Evolutionary conservation across 805 yeast species (phyloP).

Genomic region (Lachancea sp.): DNA sequence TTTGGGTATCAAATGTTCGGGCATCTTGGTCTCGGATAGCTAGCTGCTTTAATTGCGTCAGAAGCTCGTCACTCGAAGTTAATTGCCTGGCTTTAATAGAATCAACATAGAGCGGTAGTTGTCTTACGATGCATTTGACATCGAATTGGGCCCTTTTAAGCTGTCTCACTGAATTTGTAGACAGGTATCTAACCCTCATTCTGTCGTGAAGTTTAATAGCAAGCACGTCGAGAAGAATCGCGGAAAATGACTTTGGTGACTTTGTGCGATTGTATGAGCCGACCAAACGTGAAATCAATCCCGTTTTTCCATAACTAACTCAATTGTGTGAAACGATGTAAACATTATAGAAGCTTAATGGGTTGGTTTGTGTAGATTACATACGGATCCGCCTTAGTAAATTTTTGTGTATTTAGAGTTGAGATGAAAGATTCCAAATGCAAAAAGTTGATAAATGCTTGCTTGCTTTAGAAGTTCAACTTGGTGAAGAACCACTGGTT

Average conservation of each 20-base stretch:
- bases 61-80: constrained; percentile 16
- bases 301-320: neutral
- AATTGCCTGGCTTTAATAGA: constrained; percentile 30
- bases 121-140: constrained; percentile 20
- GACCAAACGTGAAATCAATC: too few relatives aligned
- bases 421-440: constrained; percentile 8
- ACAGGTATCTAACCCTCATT: constrained; percentile 11
- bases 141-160: constrained; percentile 28
- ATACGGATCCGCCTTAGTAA: constrained; percentile 8
- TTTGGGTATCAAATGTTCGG: constrained; percentile 15
- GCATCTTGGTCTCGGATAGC: constrained; percentile 24
- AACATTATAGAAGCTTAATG: constrained; percentile 2
- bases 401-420: constrained; percentile 2
- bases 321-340: neutral
- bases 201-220: neutral
- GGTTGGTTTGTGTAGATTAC: constrained; percentile 9
- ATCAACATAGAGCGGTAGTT: constrained; percentile 16
- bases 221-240: too few relatives aligned
- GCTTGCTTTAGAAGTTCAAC: constrained; percentile 62
- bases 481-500: constrained; percentile 99
- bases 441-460: constrained; percentile 22
- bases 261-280: too few relatives aligned
- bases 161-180: constrained; percentile 7
- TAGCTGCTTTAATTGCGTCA: constrained; percentile 26
- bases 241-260: too few relatives aligned